Evolutionary conservation across 2,329 filamentous ascomycete genomes (phyloP), one percentile per base, ranked within the genome.

Genomic region (Periconia sp.): DNA sequence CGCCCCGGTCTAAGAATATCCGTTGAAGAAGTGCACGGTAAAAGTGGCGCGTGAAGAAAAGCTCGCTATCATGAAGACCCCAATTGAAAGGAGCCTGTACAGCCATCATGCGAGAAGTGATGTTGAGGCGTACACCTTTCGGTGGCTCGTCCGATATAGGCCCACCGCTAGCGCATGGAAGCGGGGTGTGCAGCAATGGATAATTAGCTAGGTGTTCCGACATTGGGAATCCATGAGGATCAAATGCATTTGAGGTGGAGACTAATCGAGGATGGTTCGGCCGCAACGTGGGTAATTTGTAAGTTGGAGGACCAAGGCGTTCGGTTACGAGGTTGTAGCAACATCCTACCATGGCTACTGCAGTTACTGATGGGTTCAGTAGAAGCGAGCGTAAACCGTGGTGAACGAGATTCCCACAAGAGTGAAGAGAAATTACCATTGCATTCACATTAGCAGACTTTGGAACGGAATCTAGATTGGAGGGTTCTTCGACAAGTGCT

Each of bases 291-390:
- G 90, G 86, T 15, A 89, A 79, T 68, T 96, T 96, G 76, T 89
- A 92, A 0, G 89, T 91, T 13, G 90, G 87, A 2, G 91, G 89
- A 0, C 89, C 89, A 10, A 96, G 81, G 43, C 89, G 85, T 71
- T 97, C 94, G 0, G 92, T 96, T 56, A 97, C 76, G 5, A 97
- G 83, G 61, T 99, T 99, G 78, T 99, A 97, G 78, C 94, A 99
- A 76, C 94, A 99, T 33, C 94, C 94, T 47, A 99, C 90, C 65
- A 99, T 92, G 44, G 92, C 92, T 16, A 97, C 87, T n/a, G 91
- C 90, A 22, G 84, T 83, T 41, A 97, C 92, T 4, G 85, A 82
- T 0, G 88, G 86, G 64, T 96, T 97, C 43, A 95, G 73, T 2
- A 92, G 73, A 15, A 99, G 80, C 1, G 92, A 95, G 11, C 89